Conservation (phyloP, 2,329 filamentous ascomycete genomes). For the Chrysoporthe deuterocubensis region DNA sequence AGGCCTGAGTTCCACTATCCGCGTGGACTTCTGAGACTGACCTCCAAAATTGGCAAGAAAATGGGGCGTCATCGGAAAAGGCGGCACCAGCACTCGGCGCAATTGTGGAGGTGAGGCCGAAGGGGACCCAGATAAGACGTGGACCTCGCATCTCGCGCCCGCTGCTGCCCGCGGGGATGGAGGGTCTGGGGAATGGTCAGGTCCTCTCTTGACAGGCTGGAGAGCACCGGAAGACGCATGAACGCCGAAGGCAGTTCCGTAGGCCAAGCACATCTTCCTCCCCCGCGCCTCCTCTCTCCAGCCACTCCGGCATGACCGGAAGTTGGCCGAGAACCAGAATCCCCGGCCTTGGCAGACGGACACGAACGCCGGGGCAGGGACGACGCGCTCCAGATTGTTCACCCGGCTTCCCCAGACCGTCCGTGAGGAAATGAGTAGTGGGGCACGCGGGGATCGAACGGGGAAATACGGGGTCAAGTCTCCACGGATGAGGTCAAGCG, state of each 20-base stretch:
- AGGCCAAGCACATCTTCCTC: background rate
- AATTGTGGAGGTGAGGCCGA: slow-evolving; percentile 19
- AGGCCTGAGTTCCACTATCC: background rate
- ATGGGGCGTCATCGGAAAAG: slow-evolving; percentile 11
- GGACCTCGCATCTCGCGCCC: background rate
- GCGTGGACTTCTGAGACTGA: background rate
- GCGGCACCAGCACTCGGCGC: slow-evolving; percentile 20
- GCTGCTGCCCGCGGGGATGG: background rate
- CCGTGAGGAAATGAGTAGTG: background rate
- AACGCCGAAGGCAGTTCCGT: background rate
- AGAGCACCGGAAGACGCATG: background rate
- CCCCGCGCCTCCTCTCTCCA: background rate
- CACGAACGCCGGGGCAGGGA: background rate
- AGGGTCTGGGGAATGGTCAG: too few species aligned
- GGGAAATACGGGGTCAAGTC: background rate
- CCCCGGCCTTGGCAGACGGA: slow-evolving; percentile 11
- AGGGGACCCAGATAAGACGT: slow-evolving; percentile 5
- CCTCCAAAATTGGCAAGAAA: background rate
- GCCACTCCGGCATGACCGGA: background rate
- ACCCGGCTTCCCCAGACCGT: slow-evolving; percentile 2
- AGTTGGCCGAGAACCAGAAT: slow-evolving; percentile 10
- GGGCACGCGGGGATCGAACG: background rate
- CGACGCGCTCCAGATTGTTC: background rate
- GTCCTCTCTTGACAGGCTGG: background rate
- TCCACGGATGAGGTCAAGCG: background rate